phyloP scores from a whole-genome alignment of 2,329 filamentous ascomycete genomes.

The Hymenoscyphus occultus region DNA sequence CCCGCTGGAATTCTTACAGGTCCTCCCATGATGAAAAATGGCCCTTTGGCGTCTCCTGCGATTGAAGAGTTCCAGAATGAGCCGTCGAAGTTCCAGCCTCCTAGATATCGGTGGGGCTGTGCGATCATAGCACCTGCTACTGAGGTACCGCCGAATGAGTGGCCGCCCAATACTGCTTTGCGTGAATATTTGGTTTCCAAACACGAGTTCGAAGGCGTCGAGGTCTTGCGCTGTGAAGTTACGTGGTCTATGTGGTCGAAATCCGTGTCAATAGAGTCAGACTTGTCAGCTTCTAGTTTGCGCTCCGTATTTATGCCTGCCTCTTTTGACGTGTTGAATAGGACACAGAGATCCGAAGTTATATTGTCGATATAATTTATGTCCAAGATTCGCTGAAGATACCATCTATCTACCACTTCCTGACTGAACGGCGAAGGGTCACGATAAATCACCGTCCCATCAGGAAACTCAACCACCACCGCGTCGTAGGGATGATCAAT shows the following conservation, averaged over 20 bases:
- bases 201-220: too few relatives aligned
- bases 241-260: too few relatives aligned
- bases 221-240: too few relatives aligned
- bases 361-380: background rate
- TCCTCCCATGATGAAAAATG: background rate
- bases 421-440: background rate
- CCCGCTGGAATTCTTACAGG: background rate
- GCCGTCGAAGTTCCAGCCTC: slow-evolving; percentile 3
- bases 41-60: background rate
- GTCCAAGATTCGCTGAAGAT: background rate
- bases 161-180: background rate
- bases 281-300: background rate
- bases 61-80: background rate
- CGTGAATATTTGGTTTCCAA: too few relatives aligned
- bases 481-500: slow-evolving; percentile 38
- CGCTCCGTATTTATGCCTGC: too few relatives aligned
- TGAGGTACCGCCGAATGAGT: background rate
- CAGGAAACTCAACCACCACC: slow-evolving; percentile 33
- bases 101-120: background rate
- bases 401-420: background rate
- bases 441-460: slow-evolving; percentile 14
- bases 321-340: too few relatives aligned
- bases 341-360: background rate
- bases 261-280: too few relatives aligned
- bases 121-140: background rate